Evolutionary conservation across 805 yeast species (phyloP), one percentile per base, ranked within the genome.

Genomic region (Isabelozyma rhagii): DNA sequence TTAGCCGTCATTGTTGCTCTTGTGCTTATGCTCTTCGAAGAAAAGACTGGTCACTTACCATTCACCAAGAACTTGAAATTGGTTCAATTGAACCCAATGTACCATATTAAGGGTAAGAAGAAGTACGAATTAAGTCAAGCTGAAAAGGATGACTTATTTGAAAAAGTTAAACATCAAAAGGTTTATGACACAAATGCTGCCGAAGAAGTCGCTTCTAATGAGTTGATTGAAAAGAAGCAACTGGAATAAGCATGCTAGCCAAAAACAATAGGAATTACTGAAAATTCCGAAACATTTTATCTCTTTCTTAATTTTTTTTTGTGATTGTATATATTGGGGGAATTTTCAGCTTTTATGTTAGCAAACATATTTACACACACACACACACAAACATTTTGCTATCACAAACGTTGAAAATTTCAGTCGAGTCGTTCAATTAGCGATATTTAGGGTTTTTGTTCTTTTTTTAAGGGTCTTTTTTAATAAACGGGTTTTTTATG

Each of bases 21-120:
- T 45, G 47, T 64, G 13, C 66, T 84, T 54, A 81, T 91, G 89
- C 70, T 83, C 53, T 89, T 61, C 68, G 92, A 88, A 74, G 97
- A 91, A 79, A 87, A 75, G 68, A 70, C 69, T 38, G 96, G 96
- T 21, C 89, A 85, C 64, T 73, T 86, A 68, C 89, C 96, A 67
- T 82, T 84, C 72, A 54, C 67, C 62, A 79, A 79, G 68, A 66
- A 53, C 47, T 51, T 67, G 43, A 67, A 63, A 14, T 52, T 66
- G 52, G 51, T 45, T n/a, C 48, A 64, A 48, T 61, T 68, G 57
- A 68, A 67, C 57, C 73, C 73, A 49, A 61, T 66, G 68, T 64
- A 67, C 57, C 62, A 64, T 39, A 56, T 68, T 49, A 67, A 66
- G 61, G 60, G 61, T 31, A 67, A 67, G 64, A 66, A 66, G 64